Conservation (phyloP, 129 eudicot genomes). For the Erigeron canadensis region DNA sequence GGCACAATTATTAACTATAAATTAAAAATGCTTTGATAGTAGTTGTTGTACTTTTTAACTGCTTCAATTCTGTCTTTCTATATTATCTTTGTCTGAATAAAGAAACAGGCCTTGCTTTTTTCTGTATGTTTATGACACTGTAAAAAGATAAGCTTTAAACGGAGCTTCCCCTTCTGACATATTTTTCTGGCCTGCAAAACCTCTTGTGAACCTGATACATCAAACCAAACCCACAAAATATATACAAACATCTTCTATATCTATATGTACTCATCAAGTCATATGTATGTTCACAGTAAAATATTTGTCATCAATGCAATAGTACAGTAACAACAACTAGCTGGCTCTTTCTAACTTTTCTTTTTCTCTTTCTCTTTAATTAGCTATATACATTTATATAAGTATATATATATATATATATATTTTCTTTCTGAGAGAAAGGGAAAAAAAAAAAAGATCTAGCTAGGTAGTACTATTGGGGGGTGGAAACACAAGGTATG, state of each 20-base stretch:
- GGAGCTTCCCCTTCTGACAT: conserved; percentile 42
- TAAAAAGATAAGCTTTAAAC: conserved; percentile 40
- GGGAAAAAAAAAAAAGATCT: conserved; percentile 16
- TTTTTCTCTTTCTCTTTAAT: conserved; percentile 28
- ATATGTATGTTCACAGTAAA: not conserved
- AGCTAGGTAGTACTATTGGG: too few relatives aligned
- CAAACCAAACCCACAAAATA: conserved; percentile 6
- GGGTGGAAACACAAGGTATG: conserved; percentile 36
- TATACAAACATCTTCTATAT: conserved; percentile 25
- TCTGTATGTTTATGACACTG: conserved; percentile 24
- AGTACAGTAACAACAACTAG: not conserved
- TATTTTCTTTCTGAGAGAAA: conserved; percentile 25
- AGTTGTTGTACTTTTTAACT: not conserved
- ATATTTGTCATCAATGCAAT: conserved; percentile 64
- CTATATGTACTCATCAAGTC: conserved; percentile 8
- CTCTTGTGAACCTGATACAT: conserved; percentile 37
- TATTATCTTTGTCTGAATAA: conserved; percentile 25
- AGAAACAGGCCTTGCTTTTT: conserved; percentile 26
- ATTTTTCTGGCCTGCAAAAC: conserved; percentile 27
- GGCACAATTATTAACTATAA: conserved; percentile 16
- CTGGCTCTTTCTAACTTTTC: not conserved
- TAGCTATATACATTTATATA: not conserved
- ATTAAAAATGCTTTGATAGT: not conserved
- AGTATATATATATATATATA: not conserved
- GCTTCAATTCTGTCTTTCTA: not conserved